Evolutionary conservation across 305 asterid species (phyloP), one percentile per base, ranked within the genome.

Genomic region (Rubia tinctorum): DNA sequence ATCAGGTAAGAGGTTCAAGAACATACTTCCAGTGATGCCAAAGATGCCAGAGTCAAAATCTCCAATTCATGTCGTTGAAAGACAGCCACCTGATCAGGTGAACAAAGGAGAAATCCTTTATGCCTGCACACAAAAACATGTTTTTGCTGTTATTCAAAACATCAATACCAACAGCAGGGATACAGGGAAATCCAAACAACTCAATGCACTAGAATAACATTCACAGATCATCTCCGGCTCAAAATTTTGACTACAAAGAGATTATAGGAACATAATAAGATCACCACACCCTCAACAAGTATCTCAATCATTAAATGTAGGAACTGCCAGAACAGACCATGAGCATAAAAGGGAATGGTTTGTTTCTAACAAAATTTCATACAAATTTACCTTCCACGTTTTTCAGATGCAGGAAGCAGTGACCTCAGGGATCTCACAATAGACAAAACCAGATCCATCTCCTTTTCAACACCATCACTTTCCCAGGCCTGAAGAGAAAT

Each of bases 41-140:
- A 71, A 12, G 83, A n/a, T n/a, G 98, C 97, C 62, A 95, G 96
- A 20, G 99, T 92, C 69, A 84, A 44, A 56, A 95, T 92, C 83
- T 89, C 99, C 62, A 87, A 80, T 68, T 88, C 86, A 45, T 75
- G 89, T 30, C 71, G 76, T 86, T 81, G 86, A 75, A 95, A 80
- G 79, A 76, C 73, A 63, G 83, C 74, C 18, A 78, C 82, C 45
- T 84, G 90, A 67, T 83, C 75, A 18, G 85, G 80, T 78, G 95
- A 90, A 79, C 94, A 87, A 76, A 84, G 91, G 69, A 86, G 91
- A 83, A 86, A 84, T 72, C 91, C 99, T 61, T 83, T 86, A 76
- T 86, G 90, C 86, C 97, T 92, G 86, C 8, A 65, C 71, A 71
- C 12, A 17, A 64, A 72, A 69, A 17, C 30, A 34, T 10, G 9